A percentile compares a stretch with the other conserved stretches of the same genome.
Conservation (phyloP, 78 protist genomes). For the Dictyostelium brefeldianum region DNA sequence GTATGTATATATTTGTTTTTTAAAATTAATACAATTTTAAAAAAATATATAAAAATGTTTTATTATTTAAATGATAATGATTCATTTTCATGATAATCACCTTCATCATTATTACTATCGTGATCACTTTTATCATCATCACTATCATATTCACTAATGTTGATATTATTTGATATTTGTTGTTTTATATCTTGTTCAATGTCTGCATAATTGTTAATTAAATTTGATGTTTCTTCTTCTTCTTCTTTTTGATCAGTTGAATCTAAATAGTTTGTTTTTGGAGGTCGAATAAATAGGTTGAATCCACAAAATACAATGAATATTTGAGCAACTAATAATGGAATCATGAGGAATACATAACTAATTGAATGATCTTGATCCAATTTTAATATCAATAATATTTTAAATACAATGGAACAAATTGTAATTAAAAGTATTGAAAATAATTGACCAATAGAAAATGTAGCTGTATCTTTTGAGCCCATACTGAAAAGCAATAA, state of each 20-base stretch:
- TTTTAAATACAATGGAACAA: constrained; percentile 35
- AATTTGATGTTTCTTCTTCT: background rate
- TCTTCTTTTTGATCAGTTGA: background rate
- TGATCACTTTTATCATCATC: background rate
- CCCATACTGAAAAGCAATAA: constrained; percentile 34
- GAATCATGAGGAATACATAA: constrained; percentile 15
- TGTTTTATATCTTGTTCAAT: background rate
- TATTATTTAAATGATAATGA: background rate
- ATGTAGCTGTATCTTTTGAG: constrained; percentile 24
- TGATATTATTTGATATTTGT: background rate
- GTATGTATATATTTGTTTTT: no score
- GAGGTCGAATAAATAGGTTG: constrained; percentile 35
- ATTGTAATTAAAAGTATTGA: constrained; percentile 29
- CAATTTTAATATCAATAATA: constrained; percentile 1
- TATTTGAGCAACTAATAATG: constrained; percentile 41
- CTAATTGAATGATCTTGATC: background rate
- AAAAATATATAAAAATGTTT: no score
- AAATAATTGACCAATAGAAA: constrained; percentile 37
- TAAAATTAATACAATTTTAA: no score
- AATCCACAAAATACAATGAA: constrained; percentile 48
- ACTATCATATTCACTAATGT: background rate
- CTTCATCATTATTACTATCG: background rate
- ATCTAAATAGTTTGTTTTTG: constrained; percentile 3
- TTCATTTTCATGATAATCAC: background rate
- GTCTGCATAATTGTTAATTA: background rate